Evolutionary conservation across 2,329 filamentous ascomycete species (phyloP).

Genomic region (Colletotrichum sp.): DNA sequence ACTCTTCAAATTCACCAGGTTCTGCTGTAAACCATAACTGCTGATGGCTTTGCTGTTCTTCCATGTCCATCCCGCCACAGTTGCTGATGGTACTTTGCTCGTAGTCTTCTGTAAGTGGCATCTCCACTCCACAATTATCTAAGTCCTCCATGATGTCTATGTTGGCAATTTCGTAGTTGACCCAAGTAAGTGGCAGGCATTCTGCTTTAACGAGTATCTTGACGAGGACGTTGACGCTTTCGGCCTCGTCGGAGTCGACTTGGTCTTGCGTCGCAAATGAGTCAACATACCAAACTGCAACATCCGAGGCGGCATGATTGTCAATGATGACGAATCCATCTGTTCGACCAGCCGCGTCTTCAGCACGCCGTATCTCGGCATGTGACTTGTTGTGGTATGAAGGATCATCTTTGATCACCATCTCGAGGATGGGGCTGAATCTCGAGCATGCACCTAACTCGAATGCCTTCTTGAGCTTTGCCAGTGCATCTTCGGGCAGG

Average conservation of each 20-base stretch:
- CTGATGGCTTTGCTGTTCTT: not conserved
- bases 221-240: conserved; percentile 24
- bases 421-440: conserved; percentile 24
- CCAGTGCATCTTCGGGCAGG: not conserved
- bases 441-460: conserved; percentile 24
- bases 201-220: conserved; percentile 26
- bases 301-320: not conserved
- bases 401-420: conserved; percentile 25
- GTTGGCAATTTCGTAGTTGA: conserved; percentile 29
- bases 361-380: conserved; percentile 24
- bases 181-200: conserved; percentile 16
- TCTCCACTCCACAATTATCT: conserved; percentile 21
- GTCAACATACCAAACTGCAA: conserved; percentile 26
- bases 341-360: conserved; percentile 23
- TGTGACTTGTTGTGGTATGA: conserved; percentile 23
- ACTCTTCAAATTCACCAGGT: conserved; percentile 27
- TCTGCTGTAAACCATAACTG: conserved; percentile 17
- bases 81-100: conserved; percentile 14
- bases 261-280: conserved; percentile 21
- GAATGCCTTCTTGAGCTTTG: conserved; percentile 22
- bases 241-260: conserved; percentile 18
- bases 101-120: conserved; percentile 16
- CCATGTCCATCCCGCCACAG: conserved; percentile 15
- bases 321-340: conserved; percentile 25
- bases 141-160: conserved; percentile 25